Percentiles rank a stretch among this genome's conserved stretches.
phyloP scores from a whole-genome alignment of 2,329 filamentous ascomycete species.

The Colletotrichum eleusines region DNA sequence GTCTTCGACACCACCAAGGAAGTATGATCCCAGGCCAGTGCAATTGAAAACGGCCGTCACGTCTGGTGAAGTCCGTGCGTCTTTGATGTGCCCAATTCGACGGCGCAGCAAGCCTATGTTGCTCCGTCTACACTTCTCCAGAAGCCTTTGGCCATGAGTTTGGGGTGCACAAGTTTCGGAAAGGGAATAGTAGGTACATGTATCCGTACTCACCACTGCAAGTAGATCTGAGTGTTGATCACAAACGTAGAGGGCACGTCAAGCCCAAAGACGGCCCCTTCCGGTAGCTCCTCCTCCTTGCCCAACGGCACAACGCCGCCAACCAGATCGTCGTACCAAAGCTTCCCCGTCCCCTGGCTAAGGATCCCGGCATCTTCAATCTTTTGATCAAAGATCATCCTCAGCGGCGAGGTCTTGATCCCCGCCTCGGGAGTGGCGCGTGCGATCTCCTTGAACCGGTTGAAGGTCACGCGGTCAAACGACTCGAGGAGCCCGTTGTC shows the following conservation, averaged over 20 bases:
- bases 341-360: constrained; percentile 51
- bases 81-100: constrained; percentile 75
- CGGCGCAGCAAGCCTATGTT: constrained; percentile 77
- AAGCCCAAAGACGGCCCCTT: constrained; percentile 51
- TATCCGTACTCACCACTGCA: constrained; percentile 77
- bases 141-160: constrained; percentile 56
- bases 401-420: constrained; percentile 37
- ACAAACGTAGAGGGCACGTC: constrained; percentile 52
- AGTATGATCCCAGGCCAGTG: constrained; percentile 80
- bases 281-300: constrained; percentile 49
- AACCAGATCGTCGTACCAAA: constrained; percentile 57
- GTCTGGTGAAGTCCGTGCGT: constrained; percentile 72
- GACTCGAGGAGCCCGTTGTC: constrained; percentile 50
- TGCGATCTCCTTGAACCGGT: constrained; percentile 40
- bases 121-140: constrained; percentile 80
- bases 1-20: constrained; percentile 86
- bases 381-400: constrained; percentile 44
- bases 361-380: constrained; percentile 47
- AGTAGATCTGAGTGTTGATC: constrained; percentile 84
- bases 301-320: constrained; percentile 50
- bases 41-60: constrained; percentile 79
- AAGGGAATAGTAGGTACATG: no score
- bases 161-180: neutral
- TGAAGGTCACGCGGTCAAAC: constrained; percentile 43
- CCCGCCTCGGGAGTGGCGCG: constrained; percentile 36